phyloP scores from a whole-genome alignment of 2,329 filamentous ascomycete genomes.

The Pseudocercospora fuligena region DNA sequence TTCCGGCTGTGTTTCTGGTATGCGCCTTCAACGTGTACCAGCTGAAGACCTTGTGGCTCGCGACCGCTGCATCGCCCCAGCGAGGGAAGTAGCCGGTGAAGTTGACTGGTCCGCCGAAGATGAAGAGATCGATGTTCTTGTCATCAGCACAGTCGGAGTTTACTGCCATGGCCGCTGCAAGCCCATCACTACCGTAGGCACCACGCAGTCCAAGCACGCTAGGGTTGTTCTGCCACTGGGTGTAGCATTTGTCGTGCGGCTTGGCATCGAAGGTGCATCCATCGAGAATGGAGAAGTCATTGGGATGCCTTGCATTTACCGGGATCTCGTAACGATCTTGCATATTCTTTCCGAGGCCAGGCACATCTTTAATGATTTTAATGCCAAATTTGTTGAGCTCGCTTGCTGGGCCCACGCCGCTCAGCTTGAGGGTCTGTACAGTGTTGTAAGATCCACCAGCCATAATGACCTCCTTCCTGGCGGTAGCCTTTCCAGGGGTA shows the following conservation, averaged over 20 bases:
- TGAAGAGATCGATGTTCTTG: slow-evolving; percentile 57
- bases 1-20: slow-evolving; percentile 64
- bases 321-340: slow-evolving; percentile 64
- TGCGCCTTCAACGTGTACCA: slow-evolving; percentile 67
- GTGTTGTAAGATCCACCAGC: slow-evolving; percentile 63
- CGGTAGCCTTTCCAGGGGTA: slow-evolving; percentile 46
- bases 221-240: slow-evolving; percentile 47
- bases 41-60: slow-evolving; percentile 51
- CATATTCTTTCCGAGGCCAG: slow-evolving; percentile 67
- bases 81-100: slow-evolving; percentile 62
- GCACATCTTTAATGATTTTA: slow-evolving; percentile 58
- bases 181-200: slow-evolving; percentile 56
- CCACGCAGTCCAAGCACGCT: slow-evolving; percentile 45
- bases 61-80: slow-evolving; percentile 53
- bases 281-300: slow-evolving; percentile 45
- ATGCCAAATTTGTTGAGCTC: slow-evolving; percentile 62
- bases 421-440: slow-evolving; percentile 67
- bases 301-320: slow-evolving; percentile 51
- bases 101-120: slow-evolving; percentile 60
- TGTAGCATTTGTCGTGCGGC: slow-evolving; percentile 47
- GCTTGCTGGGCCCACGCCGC: slow-evolving; percentile 61
- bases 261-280: slow-evolving; percentile 44
- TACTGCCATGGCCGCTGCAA: slow-evolving; percentile 55
- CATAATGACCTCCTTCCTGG: slow-evolving; percentile 50
- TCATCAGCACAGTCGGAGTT: slow-evolving; percentile 46